Percentiles rank a stretch among this genome's conserved stretches.
phyloP scores from a whole-genome alignment of 345 rosid genomes.

The Fremontodendron californicum region DNA sequence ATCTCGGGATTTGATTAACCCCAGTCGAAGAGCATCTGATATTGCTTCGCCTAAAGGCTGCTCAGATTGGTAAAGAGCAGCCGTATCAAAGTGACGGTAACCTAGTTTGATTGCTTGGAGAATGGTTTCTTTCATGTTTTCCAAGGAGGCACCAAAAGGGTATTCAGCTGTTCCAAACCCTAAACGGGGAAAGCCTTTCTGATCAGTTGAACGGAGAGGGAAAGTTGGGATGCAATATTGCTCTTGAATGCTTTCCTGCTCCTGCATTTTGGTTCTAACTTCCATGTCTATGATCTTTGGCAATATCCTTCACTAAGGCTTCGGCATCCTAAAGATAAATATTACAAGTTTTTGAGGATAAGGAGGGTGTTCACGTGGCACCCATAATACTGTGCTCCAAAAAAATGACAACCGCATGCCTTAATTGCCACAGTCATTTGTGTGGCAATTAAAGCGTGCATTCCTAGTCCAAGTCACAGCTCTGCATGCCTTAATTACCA shows the following conservation, averaged over 20 bases:
- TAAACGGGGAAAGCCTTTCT: neutral
- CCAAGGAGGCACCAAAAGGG: neutral
- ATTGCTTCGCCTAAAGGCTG: constrained; percentile 33
- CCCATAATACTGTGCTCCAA: too few species aligned
- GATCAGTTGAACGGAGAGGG: neutral
- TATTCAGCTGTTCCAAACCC: constrained; percentile 8
- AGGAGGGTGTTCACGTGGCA: too few species aligned
- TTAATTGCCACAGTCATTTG: too few species aligned
- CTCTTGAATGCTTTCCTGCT: neutral
- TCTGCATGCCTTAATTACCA: too few species aligned
- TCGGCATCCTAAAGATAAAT: too few species aligned
- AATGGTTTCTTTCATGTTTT: constrained; percentile 6
- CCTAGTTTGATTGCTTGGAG: constrained; percentile 34
- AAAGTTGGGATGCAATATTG: neutral
- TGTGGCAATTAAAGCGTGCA: too few species aligned
- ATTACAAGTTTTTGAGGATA: too few species aligned
- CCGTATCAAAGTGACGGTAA: constrained; percentile 40
- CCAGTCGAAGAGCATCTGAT: constrained; percentile 32
- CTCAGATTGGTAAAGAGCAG: constrained; percentile 30
- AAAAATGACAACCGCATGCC: too few species aligned
- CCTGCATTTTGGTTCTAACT: neutral
- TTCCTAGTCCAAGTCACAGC: too few species aligned
- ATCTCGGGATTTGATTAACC: constrained; percentile 25
- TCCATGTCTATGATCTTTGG: too few species aligned
- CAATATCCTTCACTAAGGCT: too few species aligned